phyloP scores from a whole-genome alignment of 2,329 filamentous ascomycete genomes.

The Raffaelea albimanens region DNA sequence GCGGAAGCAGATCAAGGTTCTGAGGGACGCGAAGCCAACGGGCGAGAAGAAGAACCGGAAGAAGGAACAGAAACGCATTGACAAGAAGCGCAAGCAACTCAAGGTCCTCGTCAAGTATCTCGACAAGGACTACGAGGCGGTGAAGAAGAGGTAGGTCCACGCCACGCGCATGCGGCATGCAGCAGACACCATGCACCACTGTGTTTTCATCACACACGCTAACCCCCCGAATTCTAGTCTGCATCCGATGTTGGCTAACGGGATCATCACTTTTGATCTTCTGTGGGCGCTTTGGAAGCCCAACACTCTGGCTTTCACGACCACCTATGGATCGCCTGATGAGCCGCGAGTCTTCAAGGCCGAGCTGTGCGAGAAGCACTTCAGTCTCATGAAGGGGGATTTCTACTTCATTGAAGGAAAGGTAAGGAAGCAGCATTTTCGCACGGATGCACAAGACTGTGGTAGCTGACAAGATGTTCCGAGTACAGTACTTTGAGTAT shows the following conservation, averaged over 20 bases:
- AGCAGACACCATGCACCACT: too few relatives aligned
- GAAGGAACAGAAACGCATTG: constrained; percentile 48
- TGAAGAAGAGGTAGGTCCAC: constrained; percentile 52
- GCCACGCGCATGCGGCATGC: too few relatives aligned
- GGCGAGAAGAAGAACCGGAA: constrained; percentile 47
- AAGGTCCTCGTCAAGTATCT: constrained; percentile 43
- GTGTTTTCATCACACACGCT: too few relatives aligned
- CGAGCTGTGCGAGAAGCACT: constrained; percentile 63
- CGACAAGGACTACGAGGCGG: constrained; percentile 62
- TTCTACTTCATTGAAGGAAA: constrained; percentile 70
- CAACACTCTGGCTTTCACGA: constrained; percentile 67
- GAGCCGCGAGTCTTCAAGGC: constrained; percentile 78
- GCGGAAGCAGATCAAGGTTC: constrained; percentile 49
- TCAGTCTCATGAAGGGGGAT: constrained; percentile 58
- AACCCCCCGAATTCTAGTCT: constrained; percentile 32
- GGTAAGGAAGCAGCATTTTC: constrained; percentile 14
- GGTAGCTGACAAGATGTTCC: too few relatives aligned
- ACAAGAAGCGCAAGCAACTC: constrained; percentile 52
- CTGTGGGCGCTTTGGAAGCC: constrained; percentile 87
- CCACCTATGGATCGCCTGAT: constrained; percentile 66
- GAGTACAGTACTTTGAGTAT: constrained; percentile 63
- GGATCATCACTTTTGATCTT: constrained; percentile 80
- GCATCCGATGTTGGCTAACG: constrained; percentile 69
- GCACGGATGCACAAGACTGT: too few relatives aligned
- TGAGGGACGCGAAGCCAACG: constrained; percentile 48